phyloP scores from a whole-genome alignment of 768 basidiomycete species.

The Suillus hirtellus region DNA sequence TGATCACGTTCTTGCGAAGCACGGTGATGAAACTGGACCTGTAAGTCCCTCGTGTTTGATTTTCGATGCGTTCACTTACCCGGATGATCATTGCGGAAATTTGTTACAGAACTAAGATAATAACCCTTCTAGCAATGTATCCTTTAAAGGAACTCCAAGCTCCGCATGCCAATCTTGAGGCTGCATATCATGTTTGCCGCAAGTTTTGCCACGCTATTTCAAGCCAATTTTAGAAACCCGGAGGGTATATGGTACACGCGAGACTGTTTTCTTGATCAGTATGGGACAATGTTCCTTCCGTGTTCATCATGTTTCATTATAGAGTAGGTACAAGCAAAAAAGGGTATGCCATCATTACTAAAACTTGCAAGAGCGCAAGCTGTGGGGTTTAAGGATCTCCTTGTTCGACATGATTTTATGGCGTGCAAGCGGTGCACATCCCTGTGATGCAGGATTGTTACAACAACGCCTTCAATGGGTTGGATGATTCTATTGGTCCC shows the following conservation, averaged over 20 bases:
- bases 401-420: background rate
- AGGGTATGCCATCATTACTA: background rate
- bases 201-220: background rate
- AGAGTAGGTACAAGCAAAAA: background rate
- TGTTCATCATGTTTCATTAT: background rate
- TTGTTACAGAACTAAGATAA: background rate
- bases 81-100: background rate
- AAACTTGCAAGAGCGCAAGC: background rate
- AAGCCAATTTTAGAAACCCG: background rate
- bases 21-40: background rate
- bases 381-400: background rate
- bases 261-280: background rate
- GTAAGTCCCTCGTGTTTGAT: slow-evolving; percentile 7
- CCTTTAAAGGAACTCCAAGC: slow-evolving; percentile 7
- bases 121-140: slow-evolving; percentile 3
- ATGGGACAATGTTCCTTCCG: background rate
- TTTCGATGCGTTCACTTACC: background rate
- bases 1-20: slow-evolving; percentile 3
- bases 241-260: too few relatives aligned
- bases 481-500: slow-evolving; percentile 31
- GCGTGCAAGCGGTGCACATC: background rate
- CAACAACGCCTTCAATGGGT: slow-evolving; percentile 13
- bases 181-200: slow-evolving; percentile 1
- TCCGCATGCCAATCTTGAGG: slow-evolving; percentile 5
- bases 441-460: slow-evolving; percentile 1